Base-by-base conservation (phyloP, 75 land plant genomes). In the Isoetes taiwanensis region DNA sequence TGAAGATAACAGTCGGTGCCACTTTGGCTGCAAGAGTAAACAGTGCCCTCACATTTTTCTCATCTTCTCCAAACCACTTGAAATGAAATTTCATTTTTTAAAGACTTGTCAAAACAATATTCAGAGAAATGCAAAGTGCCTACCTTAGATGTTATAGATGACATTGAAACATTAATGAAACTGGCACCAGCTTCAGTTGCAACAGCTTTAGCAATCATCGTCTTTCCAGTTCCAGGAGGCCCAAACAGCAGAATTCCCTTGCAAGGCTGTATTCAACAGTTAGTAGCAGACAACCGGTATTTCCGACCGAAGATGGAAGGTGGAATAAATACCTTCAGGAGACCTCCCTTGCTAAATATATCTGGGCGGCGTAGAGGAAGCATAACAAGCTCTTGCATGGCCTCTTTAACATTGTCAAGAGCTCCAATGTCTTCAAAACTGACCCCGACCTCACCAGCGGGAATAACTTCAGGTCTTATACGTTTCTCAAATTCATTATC, bases 401-500 rank as follows among this genome's bases (percentile, higher is more conserved):
- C 80, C 29, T 84, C 85, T 61, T 87, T 87, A 1, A 78, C 72
- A 6, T 80, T 76, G 34, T 87, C 89, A 39, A 84, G 52, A 29
- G 94, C 79, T 61, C 94, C 94, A 41, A 87, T 78, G 56, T 84
- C 94, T 34, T 72, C 64, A 71, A 87, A 87, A 59, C 75, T 78
- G 0, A 87, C 85, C 19, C 71, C 77, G 52, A 84, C 74, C 43
- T 87, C 89, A 53, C 59, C 77, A 19, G 89, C 82, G 12, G 89
- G 94, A 41, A 87, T 84, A 29, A 87, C 90, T 58, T 84, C 94
- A 23, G 94, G 84, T 34, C 94, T 64, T 12, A 87, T 84, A 14
- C 89, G 80, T 61, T 87, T 87, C 65, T 87, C 94, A 66, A 87
- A 87, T 57, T 87, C 94, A 67, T 87, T 87, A 54, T 87, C 94